phyloP scores from a whole-genome alignment of 2,329 filamentous ascomycete species.

The Orbilia oligospora region DNA sequence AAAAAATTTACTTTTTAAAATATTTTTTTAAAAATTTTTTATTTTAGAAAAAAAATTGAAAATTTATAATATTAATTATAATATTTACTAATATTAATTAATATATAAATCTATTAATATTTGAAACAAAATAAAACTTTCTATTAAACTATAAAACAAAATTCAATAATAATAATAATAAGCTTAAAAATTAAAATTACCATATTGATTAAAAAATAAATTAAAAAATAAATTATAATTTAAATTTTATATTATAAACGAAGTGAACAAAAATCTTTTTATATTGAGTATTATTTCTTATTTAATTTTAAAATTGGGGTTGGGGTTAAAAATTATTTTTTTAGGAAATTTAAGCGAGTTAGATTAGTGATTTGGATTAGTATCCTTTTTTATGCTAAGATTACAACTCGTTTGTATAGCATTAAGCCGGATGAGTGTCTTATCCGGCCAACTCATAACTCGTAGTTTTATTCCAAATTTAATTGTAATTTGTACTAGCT shows the following conservation, averaged over 20 bases:
- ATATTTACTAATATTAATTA: constrained; percentile 14
- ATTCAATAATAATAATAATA: constrained; percentile 1
- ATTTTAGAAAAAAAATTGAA: constrained; percentile 5
- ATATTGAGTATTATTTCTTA: background rate
- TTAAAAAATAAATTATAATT: no score
- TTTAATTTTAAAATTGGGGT: no score
- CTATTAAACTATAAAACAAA: background rate
- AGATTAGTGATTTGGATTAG: background rate
- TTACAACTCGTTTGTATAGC: background rate
- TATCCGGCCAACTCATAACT: background rate
- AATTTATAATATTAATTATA: constrained; percentile 15
- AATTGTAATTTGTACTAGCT: no score
- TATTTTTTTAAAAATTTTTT: constrained; percentile 12
- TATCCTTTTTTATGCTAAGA: background rate
- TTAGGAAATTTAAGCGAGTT: background rate
- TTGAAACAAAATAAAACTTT: constrained; percentile 6
- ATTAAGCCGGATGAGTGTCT: background rate
- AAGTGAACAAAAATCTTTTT: no score
- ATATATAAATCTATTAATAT: constrained; percentile 1
- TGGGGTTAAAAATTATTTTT: no score
- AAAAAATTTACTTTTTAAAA: constrained; percentile 7
- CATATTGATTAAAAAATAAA: background rate
- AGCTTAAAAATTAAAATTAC: constrained; percentile 5
- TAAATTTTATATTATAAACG: no score
- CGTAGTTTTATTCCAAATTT: no score